A percentile compares a stretch with the other conserved stretches of the same genome.
These are phyloP conservation scores for Stagonosporopsis vannaccii DNA, from an alignment of 2,329 filamentous ascomycete species.

Conservation along the genomic window DNA sequence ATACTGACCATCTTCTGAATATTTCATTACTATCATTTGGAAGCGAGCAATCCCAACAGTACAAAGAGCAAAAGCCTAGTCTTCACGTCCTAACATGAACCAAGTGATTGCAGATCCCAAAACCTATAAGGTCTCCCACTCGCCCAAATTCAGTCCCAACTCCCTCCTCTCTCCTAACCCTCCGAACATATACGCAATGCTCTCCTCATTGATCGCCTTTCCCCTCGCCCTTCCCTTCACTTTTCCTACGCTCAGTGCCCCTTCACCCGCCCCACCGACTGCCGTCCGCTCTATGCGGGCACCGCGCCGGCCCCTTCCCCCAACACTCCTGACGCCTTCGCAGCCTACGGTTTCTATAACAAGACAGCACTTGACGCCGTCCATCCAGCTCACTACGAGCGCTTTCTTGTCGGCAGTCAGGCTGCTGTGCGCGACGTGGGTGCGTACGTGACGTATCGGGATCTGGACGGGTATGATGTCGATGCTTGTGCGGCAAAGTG, in stretches of 20 bases:
- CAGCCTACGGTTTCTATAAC: not conserved
- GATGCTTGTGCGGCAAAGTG: not conserved
- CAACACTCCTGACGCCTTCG: constrained; percentile 1
- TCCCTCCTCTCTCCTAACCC: no score
- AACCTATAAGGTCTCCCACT: not conserved
- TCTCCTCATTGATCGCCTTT: not conserved
- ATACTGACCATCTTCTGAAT: no score
- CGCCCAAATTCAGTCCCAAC: not conserved
- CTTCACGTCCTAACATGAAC: no score
- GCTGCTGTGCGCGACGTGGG: not conserved
- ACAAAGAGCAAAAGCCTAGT: no score
- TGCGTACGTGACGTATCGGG: not conserved
- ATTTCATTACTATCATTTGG: no score
- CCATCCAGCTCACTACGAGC: not conserved
- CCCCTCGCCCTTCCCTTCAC: not conserved
- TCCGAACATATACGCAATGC: not conserved
- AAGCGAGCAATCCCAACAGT: no score
- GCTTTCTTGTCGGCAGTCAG: not conserved
- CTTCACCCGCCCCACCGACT: not conserved
- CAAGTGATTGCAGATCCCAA: no score
- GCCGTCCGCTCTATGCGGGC: not conserved
- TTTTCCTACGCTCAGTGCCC: not conserved
- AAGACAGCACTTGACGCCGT: not conserved
- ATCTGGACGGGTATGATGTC: not conserved
- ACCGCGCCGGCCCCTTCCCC: not conserved